These are phyloP conservation scores for Adenanthera pavonina DNA, from an alignment of 306 rosid genomes.

Conservation along the genomic window DNA sequence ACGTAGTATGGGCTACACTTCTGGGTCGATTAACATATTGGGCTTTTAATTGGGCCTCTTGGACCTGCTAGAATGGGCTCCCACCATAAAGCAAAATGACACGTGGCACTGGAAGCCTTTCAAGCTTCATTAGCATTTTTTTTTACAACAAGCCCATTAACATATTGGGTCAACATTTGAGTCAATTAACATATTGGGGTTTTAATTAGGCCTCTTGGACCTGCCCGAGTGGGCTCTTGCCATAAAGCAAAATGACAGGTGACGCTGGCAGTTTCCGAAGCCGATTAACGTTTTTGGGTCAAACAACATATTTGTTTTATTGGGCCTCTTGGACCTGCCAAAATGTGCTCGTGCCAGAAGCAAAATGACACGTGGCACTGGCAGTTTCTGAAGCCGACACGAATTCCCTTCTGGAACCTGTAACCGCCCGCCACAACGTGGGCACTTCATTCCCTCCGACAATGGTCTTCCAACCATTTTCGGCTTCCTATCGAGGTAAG, in stretches of 20 bases:
- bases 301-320: not conserved
- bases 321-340: not conserved
- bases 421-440: conserved; percentile 40
- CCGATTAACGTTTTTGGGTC: too few species aligned
- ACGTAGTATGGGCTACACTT: not conserved
- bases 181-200: too few species aligned
- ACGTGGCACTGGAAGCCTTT: too few species aligned
- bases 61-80: too few species aligned
- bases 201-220: not conserved
- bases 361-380: conserved; percentile 39
- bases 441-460: not conserved
- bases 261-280: conserved; percentile 9
- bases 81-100: too few species aligned
- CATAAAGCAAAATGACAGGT: conserved; percentile 39
- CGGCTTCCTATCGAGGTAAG: not conserved
- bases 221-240: not conserved
- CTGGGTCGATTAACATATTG: not conserved
- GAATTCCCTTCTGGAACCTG: conserved; percentile 28
- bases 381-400: conserved; percentile 36
- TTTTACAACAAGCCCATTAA: too few species aligned
- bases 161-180: too few species aligned
- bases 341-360: not conserved
- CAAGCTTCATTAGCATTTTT: too few species aligned
- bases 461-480: not conserved
- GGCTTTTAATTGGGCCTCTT: too few species aligned